Evolutionary conservation across 164 flowering plant genomes (phyloP), one percentile per base, ranked within the genome.

Genomic region (Dillenia suffruticosa): DNA sequence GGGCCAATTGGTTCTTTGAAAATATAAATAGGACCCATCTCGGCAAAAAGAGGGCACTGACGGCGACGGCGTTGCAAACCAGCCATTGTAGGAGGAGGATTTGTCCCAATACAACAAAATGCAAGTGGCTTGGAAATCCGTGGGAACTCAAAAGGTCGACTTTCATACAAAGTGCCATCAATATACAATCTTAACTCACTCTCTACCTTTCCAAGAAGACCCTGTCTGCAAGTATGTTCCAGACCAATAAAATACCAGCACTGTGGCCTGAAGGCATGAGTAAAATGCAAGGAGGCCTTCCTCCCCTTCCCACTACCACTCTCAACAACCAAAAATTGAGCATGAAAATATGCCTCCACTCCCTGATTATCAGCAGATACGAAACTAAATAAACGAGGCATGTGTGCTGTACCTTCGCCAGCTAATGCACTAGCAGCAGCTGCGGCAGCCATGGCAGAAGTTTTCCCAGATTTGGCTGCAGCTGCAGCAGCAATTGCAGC

Each of bases 381-480:
- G 74, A 95, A 95, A 78, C 99, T 95, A 70, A 88, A 95, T 54
- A 95, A 65, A 9, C 99, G 81, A 13, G 99, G 99, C 99, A 95
- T 95, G 76, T 95, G 97, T 22, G 87, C 92, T 32, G 97, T 91
- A 56, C 99, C 99, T 81, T 95, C 99, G 62, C 99, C 99, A 51
- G 97, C 99, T 71, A 95, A 90, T 44, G 97, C 99, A 84, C 97
- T 95, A 16, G 99, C 99, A 72, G 99, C 99, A 61, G 97, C 97
- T 53, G 99, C 99, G 73, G 99, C 99, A 16, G 99, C 92, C 94
- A 95, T 81, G 8, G 96, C 87, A 45, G 99, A 91, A 56, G 99
- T 82, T 79, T 92, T 91, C 9, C 99, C 99, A n/a, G 97, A 90
- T 72, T 79, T 94, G 49, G 98, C 98, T 51, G 97, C 97, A 62